Evolutionary conservation across 2,329 filamentous ascomycete species (phyloP).

Genomic region (Hyphodiscus sp.): DNA sequence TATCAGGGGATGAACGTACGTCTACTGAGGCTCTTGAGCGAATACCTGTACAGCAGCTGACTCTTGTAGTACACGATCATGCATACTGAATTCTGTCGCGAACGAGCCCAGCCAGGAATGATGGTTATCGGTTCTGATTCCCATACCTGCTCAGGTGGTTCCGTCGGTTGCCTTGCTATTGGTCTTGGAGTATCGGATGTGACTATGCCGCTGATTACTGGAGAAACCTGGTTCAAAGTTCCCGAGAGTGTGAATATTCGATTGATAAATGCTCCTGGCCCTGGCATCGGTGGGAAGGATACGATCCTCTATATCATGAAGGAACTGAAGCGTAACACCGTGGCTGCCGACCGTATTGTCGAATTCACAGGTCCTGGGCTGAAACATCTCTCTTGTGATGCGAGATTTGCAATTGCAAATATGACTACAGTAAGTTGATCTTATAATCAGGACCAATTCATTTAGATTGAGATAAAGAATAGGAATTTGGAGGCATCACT

Average conservation of each 20-base stretch:
- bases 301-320: slow-evolving; percentile 40
- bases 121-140: slow-evolving; percentile 39
- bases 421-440: too few species aligned
- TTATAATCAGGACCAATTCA: too few species aligned
- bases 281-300: slow-evolving; percentile 39
- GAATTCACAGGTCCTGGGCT: slow-evolving; percentile 39
- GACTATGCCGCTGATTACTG: slow-evolving; percentile 37
- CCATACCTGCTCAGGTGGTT: slow-evolving; percentile 40
- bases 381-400: slow-evolving; percentile 35
- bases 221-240: slow-evolving; percentile 41
- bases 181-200: slow-evolving; percentile 41
- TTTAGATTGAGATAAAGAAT: too few species aligned
- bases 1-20: slow-evolving; percentile 33
- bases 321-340: slow-evolving; percentile 39
- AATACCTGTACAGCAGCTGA: too few species aligned
- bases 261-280: slow-evolving; percentile 31
- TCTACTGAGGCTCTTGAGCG: not conserved
- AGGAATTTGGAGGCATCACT: slow-evolving; percentile 38
- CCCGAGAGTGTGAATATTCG: slow-evolving; percentile 37
- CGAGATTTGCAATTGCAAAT: slow-evolving; percentile 40
- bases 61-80: slow-evolving; percentile 24
- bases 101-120: slow-evolving; percentile 39
- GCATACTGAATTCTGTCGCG: slow-evolving; percentile 41
- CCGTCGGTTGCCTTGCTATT: slow-evolving; percentile 36
- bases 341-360: slow-evolving; percentile 38